These are phyloP conservation scores for Penstemon newberryi DNA, from an alignment of 257 asterid species.

Conservation along the genomic window DNA sequence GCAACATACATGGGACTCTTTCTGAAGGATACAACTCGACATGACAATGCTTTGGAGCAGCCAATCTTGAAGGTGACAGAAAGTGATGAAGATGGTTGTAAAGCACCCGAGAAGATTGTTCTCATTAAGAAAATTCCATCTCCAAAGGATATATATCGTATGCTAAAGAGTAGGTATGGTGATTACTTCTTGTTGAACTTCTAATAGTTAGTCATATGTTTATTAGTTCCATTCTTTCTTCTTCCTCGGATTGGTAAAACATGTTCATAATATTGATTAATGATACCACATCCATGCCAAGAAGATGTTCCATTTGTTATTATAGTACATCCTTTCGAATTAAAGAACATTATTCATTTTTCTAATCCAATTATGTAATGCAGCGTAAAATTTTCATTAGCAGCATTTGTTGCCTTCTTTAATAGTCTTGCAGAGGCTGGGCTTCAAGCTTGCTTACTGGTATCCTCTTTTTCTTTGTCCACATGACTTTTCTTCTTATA, in stretches of 20 bases:
- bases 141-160: slow-evolving; percentile 34
- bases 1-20: slow-evolving; percentile 48
- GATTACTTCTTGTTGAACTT: not conserved
- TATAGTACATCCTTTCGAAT: too few relatives aligned
- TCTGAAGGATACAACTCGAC: slow-evolving; percentile 37
- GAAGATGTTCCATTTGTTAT: not conserved
- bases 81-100: slow-evolving; percentile 24
- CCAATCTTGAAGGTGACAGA: slow-evolving; percentile 35
- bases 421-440: slow-evolving; percentile 69
- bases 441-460: slow-evolving; percentile 48
- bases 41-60: slow-evolving; percentile 32
- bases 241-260: not conserved
- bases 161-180: slow-evolving; percentile 55
- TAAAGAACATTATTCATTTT: not conserved
- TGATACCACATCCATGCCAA: not conserved
- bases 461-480: slow-evolving; percentile 25
- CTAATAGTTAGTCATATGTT: not conserved
- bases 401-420: slow-evolving; percentile 53
- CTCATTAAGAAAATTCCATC: slow-evolving; percentile 35
- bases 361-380: slow-evolving; percentile 20
- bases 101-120: slow-evolving; percentile 26
- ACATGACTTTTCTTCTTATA: not conserved
- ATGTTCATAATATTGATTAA: not conserved
- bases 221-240: slow-evolving; percentile 6
- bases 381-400: slow-evolving; percentile 55